Evolutionary conservation across 2,329 filamentous ascomycete species (phyloP), one percentile per base, ranked within the genome.

Genomic region (Pseudopithomyces chartarum): DNA sequence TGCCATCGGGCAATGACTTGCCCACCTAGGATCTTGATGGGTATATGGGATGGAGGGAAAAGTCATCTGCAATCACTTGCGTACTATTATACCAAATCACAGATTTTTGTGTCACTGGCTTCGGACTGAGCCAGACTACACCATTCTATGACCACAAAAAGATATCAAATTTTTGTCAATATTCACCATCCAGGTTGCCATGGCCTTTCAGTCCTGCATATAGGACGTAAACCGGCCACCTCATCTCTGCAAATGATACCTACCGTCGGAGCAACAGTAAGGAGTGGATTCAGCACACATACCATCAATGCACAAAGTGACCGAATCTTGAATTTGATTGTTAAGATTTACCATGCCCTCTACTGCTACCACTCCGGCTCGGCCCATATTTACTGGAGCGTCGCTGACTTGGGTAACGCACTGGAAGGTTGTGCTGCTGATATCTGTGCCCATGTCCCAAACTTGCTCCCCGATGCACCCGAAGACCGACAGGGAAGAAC

Each of bases 401-500:
- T 17, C 23, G 23, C n/a, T 34, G 34, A 20, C 22, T 29, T 34
- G 13, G 20, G 34, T 39, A 23, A 17, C 47, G 33, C 34, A 34
- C 47, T 22, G 47, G 34, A 50, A 15, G 6, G n/a, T 33, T 42
- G 33, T 42, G 48, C 48, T 39, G 34, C 23, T 13, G 48, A 32
- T 53, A 20, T 13, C 47, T 34, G 32, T 47, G 51, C 39, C 48
- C 48, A 51, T 51, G 48, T 20, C 48, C 48, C 23, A 51, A 38
- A 43, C 48, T 51, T n/a, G 38, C 36, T 13, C 48, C 48, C 11
- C 48, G 48, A 42, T 42, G 36, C n/a, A 51, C 48, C 23, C 48
- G 23, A 32, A 51, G 36, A 22, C 48, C 48, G 38, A 39, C 48
- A 53, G 51, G 51, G 51, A 53, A 53, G 42, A 53, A 53, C 51